Percentiles rank a stretch among this genome's conserved stretches.
phyloP scores from a whole-genome alignment of 257 asterid genomes.

The Jacaranda mimosifolia region DNA sequence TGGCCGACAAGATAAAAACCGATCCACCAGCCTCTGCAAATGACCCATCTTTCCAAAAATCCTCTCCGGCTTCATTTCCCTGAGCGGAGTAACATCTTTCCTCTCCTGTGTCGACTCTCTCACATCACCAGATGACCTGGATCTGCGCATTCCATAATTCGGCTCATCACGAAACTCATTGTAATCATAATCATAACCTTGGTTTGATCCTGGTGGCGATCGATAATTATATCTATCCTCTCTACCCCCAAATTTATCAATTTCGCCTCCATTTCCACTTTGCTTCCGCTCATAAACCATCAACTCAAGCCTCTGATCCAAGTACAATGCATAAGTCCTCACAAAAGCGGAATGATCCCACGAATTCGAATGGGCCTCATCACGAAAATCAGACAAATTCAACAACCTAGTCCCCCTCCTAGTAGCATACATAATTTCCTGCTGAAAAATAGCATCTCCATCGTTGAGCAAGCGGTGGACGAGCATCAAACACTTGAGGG shows the following conservation, averaged over 20 bases:
- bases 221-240: slow-evolving; percentile 51
- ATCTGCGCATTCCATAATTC: slow-evolving; percentile 64
- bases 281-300: slow-evolving; percentile 62
- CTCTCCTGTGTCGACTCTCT: slow-evolving; percentile 55
- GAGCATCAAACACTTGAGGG: slow-evolving; percentile 75
- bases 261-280: slow-evolving; percentile 50
- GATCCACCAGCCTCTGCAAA: slow-evolving; percentile 78
- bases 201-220: slow-evolving; percentile 63
- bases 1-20: slow-evolving; percentile 73
- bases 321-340: slow-evolving; percentile 64
- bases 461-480: slow-evolving; percentile 73
- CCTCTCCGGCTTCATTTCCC: slow-evolving; percentile 74
- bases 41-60: slow-evolving; percentile 78
- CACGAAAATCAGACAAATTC: slow-evolving; percentile 77
- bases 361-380: slow-evolving; percentile 79
- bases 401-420: slow-evolving; percentile 72
- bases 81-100: slow-evolving; percentile 71
- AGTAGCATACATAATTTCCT: slow-evolving; percentile 75
- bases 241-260: slow-evolving; percentile 48
- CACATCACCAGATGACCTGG: slow-evolving; percentile 76
- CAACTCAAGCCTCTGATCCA: slow-evolving; percentile 81
- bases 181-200: slow-evolving; percentile 59
- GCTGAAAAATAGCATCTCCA: slow-evolving; percentile 68
- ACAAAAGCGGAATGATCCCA: slow-evolving; percentile 89
- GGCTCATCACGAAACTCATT: slow-evolving; percentile 57